These are phyloP conservation scores for Wickerhamomyces sydowiorum DNA, from an alignment of 805 yeast species.

Conservation along the genomic window DNA sequence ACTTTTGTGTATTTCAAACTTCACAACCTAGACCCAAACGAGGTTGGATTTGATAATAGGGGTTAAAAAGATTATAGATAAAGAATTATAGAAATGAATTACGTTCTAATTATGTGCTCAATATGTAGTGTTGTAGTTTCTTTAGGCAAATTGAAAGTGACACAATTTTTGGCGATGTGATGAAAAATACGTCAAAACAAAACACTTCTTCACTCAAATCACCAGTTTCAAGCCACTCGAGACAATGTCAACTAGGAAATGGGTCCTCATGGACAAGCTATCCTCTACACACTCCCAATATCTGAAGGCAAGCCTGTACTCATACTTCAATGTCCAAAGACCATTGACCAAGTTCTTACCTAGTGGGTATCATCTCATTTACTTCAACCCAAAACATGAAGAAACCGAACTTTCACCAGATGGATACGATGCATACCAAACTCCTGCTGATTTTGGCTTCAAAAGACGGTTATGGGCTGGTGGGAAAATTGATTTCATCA, in stretches of 20 bases:
- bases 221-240: background rate
- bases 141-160: too few species aligned
- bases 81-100: too few species aligned
- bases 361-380: constrained; percentile 61
- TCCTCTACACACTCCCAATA: constrained; percentile 16
- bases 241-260: constrained; percentile 6
- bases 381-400: constrained; percentile 52
- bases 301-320: constrained; percentile 18
- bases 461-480: constrained; percentile 75
- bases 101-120: too few species aligned
- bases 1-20: too few species aligned
- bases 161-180: too few species aligned
- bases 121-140: too few species aligned
- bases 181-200: too few species aligned
- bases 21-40: too few species aligned
- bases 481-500: constrained; percentile 48
- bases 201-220: too few species aligned
- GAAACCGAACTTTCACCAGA: constrained; percentile 51
- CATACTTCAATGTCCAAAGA: constrained; percentile 19
- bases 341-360: constrained; percentile 24
- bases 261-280: constrained; percentile 15
- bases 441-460: constrained; percentile 25
- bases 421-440: constrained; percentile 76
- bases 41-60: too few species aligned
- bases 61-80: too few species aligned